A percentile compares a stretch with the other conserved stretches of the same genome.
Conservation (phyloP, 306 rosid species). For the Pterocarpus santalinus region DNA sequence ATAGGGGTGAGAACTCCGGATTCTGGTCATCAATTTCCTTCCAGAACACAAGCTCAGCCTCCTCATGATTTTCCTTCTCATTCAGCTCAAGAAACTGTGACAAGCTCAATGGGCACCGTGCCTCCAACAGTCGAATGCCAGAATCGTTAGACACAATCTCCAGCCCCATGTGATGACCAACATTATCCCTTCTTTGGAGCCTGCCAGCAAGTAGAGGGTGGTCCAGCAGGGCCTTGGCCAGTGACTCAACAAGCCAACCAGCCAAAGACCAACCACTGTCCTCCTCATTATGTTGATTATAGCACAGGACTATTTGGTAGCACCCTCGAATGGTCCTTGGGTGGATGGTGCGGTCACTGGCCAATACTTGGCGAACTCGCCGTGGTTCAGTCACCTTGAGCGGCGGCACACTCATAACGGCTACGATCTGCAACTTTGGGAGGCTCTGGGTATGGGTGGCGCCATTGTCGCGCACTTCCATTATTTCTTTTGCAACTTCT, state of each 20-base stretch:
- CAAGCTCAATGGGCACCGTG: constrained; percentile 30
- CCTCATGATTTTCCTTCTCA: constrained; percentile 47
- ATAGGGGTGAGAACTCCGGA: constrained; percentile 67
- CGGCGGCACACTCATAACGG: constrained; percentile 57
- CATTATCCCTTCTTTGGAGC: constrained; percentile 11
- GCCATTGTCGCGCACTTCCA: constrained; percentile 31
- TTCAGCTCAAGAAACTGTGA: constrained; percentile 49
- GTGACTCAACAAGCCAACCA: constrained; percentile 69
- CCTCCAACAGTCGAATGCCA: constrained; percentile 65
- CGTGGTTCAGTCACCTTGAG: constrained; percentile 51
- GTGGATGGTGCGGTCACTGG: neutral
- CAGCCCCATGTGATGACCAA: neutral
- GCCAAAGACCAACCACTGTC: constrained; percentile 55
- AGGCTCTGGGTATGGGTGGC: neutral
- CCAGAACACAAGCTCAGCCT: constrained; percentile 72
- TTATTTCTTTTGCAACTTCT: neutral
- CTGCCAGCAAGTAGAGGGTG: constrained; percentile 68
- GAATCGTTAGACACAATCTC: constrained; percentile 63
- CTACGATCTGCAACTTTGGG: constrained; percentile 41
- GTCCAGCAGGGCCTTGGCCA: constrained; percentile 51
- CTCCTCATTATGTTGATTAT: constrained; percentile 28
- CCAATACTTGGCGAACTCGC: constrained; percentile 42
- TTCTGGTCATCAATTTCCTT: constrained; percentile 52
- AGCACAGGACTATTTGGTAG: constrained; percentile 58
- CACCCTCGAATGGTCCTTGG: constrained; percentile 45